Base-by-base conservation (phyloP, 2,329 filamentous ascomycete genomes). In the Epichloe sp. region DNA sequence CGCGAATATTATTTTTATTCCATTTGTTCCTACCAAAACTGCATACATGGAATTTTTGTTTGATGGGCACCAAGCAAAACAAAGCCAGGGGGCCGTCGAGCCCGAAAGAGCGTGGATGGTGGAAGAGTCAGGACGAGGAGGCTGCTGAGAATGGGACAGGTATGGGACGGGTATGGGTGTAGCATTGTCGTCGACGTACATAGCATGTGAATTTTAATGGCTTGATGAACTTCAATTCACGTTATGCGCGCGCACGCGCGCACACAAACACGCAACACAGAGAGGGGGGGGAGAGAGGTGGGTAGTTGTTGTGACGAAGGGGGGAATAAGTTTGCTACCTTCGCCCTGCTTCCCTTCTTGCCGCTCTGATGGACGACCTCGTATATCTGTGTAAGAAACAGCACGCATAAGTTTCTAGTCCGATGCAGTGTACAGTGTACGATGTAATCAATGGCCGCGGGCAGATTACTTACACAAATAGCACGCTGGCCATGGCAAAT, bases 401-500 rank as follows among this genome's bases (percentile, higher is more conserved):
- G 34, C 17, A 11, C 35, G 12, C 26, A 21, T 41, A 17, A 41
- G 37, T 21, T 42, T 40, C 23, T 47, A 35, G 38, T 49, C 10
- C 45, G 11, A 34, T 46, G 5, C 8, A 3, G 37, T 5, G 11
- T 42, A 21, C 10, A 11, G 11, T 5, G 11, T 12, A 42, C 10
- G 40, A 12, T 21, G 17, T 12, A 6, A 10, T 41, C 10, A 21
- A 19, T 17, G 8, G 17, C 40, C 10, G 2, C 3, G 26, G 4
- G 11, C 21, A 14, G 10, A 46, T 53, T 10, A 21, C 67, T 58
- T 62, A 73, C 64, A 71, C 71, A 52, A 78, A 72, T 21, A 78
- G 63, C 12, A 78, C 60, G 45, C 68, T 65, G 3, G 75, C 75
- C 75, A 78, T 78, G 17, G 72, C 73, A 54, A 77, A 76, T 40